A percentile compares a stretch with the other conserved stretches of the same genome.
phyloP scores from a whole-genome alignment of 495 filamentous ascomycete genomes.

The Trichoderma orchidacearum region DNA sequence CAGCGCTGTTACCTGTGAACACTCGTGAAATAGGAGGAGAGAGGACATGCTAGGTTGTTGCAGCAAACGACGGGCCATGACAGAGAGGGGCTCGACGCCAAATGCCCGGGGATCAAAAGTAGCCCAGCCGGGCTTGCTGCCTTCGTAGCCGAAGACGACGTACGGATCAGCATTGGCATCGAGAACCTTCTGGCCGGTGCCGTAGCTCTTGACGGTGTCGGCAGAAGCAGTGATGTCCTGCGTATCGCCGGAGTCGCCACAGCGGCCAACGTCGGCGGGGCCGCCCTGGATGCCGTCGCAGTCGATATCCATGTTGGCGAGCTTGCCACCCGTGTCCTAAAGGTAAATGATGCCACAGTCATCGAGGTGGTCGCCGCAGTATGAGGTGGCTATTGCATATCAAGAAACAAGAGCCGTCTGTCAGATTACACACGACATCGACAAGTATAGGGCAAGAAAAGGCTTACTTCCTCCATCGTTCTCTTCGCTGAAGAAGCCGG shows the following conservation, averaged over 20 bases:
- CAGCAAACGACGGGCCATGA: constrained; percentile 53
- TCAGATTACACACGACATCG: background rate
- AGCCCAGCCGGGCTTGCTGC: constrained; percentile 22
- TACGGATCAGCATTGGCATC: constrained; percentile 49
- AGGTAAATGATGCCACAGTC: constrained; percentile 22
- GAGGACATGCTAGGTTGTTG: constrained; percentile 30
- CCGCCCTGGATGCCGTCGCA: constrained; percentile 43
- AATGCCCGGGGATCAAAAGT: constrained; percentile 33
- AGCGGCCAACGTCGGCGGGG: constrained; percentile 28
- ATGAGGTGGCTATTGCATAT: constrained; percentile 4
- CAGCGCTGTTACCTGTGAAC: background rate
- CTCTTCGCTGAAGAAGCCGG: constrained; percentile 22
- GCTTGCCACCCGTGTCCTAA: constrained; percentile 14
- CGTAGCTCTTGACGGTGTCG: constrained; percentile 25
- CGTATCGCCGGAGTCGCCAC: constrained; percentile 32
- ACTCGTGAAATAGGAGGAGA: background rate
- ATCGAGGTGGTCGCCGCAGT: constrained; percentile 23
- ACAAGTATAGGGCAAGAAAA: background rate
- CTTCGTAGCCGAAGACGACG: constrained; percentile 53
- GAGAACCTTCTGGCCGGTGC: constrained; percentile 37
- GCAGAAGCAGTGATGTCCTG: constrained; percentile 43
- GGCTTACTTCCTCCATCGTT: constrained; percentile 18
- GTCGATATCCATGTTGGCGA: constrained; percentile 52
- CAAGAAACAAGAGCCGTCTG: constrained; percentile 18
- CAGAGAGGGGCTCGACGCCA: constrained; percentile 43